Evolutionary conservation across 768 basidiomycete genomes (phyloP), one percentile per base, ranked within the genome.

Genomic region (Chalciporus chontae): DNA sequence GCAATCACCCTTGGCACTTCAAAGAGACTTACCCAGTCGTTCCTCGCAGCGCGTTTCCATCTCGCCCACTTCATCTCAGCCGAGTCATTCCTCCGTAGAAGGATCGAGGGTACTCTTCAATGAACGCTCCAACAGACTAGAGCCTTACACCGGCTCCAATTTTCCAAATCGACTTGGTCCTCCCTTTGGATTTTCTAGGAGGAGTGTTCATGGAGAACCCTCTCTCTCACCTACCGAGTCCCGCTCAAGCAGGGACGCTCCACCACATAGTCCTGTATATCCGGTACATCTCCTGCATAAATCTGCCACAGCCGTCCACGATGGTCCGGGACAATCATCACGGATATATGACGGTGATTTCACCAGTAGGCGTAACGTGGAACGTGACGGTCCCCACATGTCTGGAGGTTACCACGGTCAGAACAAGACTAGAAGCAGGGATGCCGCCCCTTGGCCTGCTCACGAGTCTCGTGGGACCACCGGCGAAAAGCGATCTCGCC

Each of bases 21-120:
- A 69, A 15, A 73, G 70, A 47, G 81, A 81, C 40, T 47, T 62
- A 69, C 47, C 66, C 64, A 55, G 57, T 53, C 58, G 65, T 36
- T 52, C 64, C 43, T 63, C 64, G 29, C 63, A 67, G 13, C 50
- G 55, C 54, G 57, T 51, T 72, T 73, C 52, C 43, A 54, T 67
- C 17, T 65, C 69, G 13, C 67, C 73, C 9, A 54, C 67, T 5
- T 67, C 73, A 58, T 63, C 74, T 55, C 60, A 69, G 52, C 62
- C 71, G 45, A 48, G 70, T 18, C 71, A 75, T 47, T 77, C 81
- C 8, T 77, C 80, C 8, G 73, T 77, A 52, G 81, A 85, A 36
- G 68, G 76, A 2, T 77, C 87, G 29, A 80, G 89, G 37, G 85
- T 85, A 1, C 75, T 99, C n/a, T 99, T 97, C 76, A 98, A 99